Evolutionary conservation across 2,329 filamentous ascomycete genomes (phyloP).

Genomic region (Chaetomium sp.): DNA sequence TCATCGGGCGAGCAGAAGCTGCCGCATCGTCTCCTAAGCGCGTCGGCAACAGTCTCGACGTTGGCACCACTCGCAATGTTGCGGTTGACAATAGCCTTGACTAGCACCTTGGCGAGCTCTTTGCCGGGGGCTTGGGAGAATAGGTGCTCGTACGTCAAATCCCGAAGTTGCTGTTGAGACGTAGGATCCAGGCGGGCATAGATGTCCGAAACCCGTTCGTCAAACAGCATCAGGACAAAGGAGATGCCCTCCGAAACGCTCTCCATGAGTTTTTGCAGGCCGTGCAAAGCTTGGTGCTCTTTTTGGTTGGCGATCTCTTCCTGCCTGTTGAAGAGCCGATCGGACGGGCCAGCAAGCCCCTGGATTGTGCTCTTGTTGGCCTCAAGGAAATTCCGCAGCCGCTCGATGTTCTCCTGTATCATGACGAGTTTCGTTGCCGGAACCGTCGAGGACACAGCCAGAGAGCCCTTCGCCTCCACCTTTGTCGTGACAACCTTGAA

Average conservation of each 20-base stretch:
- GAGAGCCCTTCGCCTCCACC: slow-evolving; percentile 56
- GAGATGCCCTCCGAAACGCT: slow-evolving; percentile 96
- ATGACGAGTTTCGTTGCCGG: slow-evolving; percentile 67
- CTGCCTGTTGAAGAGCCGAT: slow-evolving; percentile 75
- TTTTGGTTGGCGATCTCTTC: slow-evolving; percentile 91
- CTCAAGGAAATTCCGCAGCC: slow-evolving; percentile 78
- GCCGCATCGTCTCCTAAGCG: slow-evolving; percentile 86
- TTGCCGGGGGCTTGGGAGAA: slow-evolving; percentile 80
- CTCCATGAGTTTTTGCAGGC: slow-evolving; percentile 79
- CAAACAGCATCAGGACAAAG: slow-evolving; percentile 91
- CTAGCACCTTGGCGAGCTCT: slow-evolving; percentile 88
- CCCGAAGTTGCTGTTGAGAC: slow-evolving; percentile 68
- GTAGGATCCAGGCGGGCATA: slow-evolving; percentile 72
- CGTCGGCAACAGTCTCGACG: slow-evolving; percentile 94
- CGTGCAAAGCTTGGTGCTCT: slow-evolving; percentile 89
- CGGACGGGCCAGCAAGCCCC: slow-evolving; percentile 86
- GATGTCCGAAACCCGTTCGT: slow-evolving; percentile 89
- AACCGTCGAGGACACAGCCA: slow-evolving; percentile 69
- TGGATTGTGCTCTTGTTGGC: slow-evolving; percentile 91
- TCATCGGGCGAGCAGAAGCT: slow-evolving; percentile 98
- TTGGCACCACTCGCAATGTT: slow-evolving; percentile 97
- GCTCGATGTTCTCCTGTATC: slow-evolving; percentile 79
- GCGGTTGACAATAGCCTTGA: slow-evolving; percentile 96
- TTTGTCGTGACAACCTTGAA: slow-evolving; percentile 67
- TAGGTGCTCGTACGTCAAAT: slow-evolving; percentile 83